A percentile compares a stretch with the other conserved stretches of the same genome.
These are phyloP conservation scores for Fusarium equiseti DNA, from an alignment of 2,329 filamentous ascomycete genomes.

Conservation along the genomic window DNA sequence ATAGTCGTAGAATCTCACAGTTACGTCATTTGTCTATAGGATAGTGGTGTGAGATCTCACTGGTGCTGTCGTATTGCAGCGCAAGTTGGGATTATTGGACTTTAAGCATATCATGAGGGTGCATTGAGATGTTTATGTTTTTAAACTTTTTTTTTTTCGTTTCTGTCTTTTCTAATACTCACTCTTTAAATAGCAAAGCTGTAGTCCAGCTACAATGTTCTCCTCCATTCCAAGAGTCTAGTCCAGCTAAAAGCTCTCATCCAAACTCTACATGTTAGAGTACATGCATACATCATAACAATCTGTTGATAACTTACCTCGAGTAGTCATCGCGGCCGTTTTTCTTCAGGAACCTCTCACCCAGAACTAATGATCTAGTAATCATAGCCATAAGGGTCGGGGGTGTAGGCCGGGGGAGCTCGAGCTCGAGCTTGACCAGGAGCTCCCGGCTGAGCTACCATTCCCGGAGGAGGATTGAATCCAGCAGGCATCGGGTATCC, in stretches of 20 bases:
- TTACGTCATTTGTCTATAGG: neutral
- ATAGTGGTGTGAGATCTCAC: neutral
- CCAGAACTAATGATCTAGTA: accelerated
- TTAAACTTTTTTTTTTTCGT: too few species aligned
- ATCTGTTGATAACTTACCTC: neutral
- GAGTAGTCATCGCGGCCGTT: accelerated
- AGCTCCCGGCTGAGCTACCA: neutral
- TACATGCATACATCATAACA: too few species aligned
- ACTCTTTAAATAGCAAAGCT: accelerated
- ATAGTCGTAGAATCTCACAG: accelerated
- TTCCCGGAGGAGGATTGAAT: neutral
- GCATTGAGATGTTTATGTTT: accelerated
- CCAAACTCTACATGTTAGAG: neutral
- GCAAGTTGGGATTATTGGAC: neutral
- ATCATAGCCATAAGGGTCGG: neutral
- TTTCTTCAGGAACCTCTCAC: accelerated
- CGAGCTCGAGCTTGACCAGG: neutral
- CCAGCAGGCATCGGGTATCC: neutral
- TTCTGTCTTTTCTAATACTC: neutral
- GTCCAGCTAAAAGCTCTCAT: neutral
- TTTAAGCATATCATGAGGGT: too few species aligned
- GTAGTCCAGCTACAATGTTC: neutral
- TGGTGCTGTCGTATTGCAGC: neutral
- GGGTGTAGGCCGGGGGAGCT: neutral
- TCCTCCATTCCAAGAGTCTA: neutral